Evolutionary conservation across 345 rosid species (phyloP), one percentile per base, ranked within the genome.

Genomic region (Crucihimalaya himalaica): DNA sequence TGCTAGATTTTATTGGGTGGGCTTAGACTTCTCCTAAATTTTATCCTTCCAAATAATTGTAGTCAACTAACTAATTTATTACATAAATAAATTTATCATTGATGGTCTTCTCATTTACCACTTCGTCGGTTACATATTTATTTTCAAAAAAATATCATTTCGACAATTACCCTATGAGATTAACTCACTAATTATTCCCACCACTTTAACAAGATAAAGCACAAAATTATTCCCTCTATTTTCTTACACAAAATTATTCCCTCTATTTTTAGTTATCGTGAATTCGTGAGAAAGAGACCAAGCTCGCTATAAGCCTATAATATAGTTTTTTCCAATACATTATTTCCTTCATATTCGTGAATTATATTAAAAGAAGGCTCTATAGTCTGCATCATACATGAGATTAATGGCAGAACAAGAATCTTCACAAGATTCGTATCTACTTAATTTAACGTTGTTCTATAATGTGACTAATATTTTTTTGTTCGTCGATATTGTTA

Each of bases 11-110:
- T 35, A 27, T 58, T 57, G 63, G 27, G 27, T 16, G 42, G 14
- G 43, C 45, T 60, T 37, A 42, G 50, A 56, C 29, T 45, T 65
- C 71, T 73, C 66, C 77, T 32, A 73, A 73, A 73, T 64, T 73
- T 63, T 58, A 31, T 73, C 70, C 70, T 37, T 64, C 15, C 70
- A 42, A 19, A 53, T 72, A 20, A 66, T 37, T 64, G 40, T 67
- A 57, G 78, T 56, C 78, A 74, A 66, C 52, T 16, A 35, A 13
- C 56, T 66, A 35, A 56, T 66, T 65, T 47, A 56, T 47, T 66
- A 46, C 51, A 65, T 64, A 65, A 5, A 12, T 31, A 54, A 56
- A 46, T n/a, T 35, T 34, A 21, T 8, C 43, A 73, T 66, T 56
- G 29, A 45, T 45, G 31, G 35, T 74, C 66, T 52, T 52, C 32